Evolutionary conservation across 441 rosid genomes (phyloP).

Genomic region (Adansonia rubrostipa): DNA sequence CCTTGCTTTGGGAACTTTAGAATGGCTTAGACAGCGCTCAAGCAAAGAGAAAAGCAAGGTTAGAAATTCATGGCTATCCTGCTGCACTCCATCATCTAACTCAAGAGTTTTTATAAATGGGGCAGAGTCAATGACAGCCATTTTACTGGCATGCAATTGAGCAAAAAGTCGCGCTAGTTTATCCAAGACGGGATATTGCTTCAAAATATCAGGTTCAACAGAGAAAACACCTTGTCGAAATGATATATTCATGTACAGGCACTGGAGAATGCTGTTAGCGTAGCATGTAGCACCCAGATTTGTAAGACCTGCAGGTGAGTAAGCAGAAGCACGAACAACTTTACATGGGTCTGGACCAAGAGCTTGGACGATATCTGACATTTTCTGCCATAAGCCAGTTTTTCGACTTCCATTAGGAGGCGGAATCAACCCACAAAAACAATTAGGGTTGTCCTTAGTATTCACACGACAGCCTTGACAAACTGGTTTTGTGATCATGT

Average conservation of each 20-base stretch:
- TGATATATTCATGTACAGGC: conserved; percentile 80
- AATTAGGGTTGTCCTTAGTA: conserved; percentile 91
- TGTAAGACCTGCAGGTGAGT: conserved; percentile 90
- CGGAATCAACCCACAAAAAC: conserved; percentile 88
- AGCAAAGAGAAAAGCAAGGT: conserved; percentile 93
- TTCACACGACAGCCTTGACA: conserved; percentile 97
- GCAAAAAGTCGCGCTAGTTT: conserved; percentile 91
- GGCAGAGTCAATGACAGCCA: conserved; percentile 89
- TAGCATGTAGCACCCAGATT: conserved; percentile 97
- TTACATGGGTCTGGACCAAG: conserved; percentile 74
- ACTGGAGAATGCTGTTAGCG: conserved; percentile 97
- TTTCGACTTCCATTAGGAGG: conserved; percentile 83
- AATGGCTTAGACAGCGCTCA: conserved; percentile 82
- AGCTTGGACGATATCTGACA: conserved; percentile 64
- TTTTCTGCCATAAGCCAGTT: conserved; percentile 93
- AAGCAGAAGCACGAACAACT: conserved; percentile 68
- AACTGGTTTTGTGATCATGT: conserved; percentile 72
- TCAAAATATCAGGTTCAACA: conserved; percentile 75
- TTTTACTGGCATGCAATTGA: conserved; percentile 79
- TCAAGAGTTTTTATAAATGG: conserved; percentile 91
- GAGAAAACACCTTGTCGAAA: conserved; percentile 85
- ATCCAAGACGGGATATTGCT: conserved; percentile 79
- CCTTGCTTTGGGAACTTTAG: conserved; percentile 62
- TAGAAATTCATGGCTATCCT: conserved; percentile 96
- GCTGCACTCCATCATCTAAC: conserved; percentile 94